These are phyloP conservation scores for Komagataella pseudopastoris DNA, from an alignment of 805 yeast species.

Conservation along the genomic window DNA sequence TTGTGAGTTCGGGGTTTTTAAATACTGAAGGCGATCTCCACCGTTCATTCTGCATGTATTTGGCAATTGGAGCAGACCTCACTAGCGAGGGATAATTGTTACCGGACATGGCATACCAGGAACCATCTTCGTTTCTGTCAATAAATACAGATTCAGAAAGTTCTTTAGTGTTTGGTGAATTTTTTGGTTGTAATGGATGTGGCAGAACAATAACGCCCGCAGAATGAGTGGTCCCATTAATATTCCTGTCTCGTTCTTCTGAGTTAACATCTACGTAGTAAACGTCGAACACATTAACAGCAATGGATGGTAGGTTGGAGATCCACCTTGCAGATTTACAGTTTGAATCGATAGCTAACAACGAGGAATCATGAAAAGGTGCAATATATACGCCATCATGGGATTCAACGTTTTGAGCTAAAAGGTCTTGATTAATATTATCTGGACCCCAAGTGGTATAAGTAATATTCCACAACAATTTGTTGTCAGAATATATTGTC, in stretches of 20 bases:
- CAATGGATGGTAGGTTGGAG: slow-evolving; percentile 54
- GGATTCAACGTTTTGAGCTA: slow-evolving; percentile 36
- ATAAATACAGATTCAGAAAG: slow-evolving; percentile 39
- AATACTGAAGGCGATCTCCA: slow-evolving; percentile 27
- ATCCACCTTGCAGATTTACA: slow-evolving; percentile 75
- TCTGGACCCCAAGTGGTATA: slow-evolving; percentile 90
- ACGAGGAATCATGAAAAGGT: slow-evolving; percentile 70
- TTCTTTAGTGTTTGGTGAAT: slow-evolving; percentile 8
- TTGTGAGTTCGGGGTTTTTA: slow-evolving; percentile 22
- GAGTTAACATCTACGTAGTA: slow-evolving; percentile 18
- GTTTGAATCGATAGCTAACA: slow-evolving; percentile 60
- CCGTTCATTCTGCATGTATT: slow-evolving; percentile 34
- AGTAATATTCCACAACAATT: slow-evolving; percentile 72
- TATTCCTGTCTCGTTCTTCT: slow-evolving; percentile 6
- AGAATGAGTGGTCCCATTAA: slow-evolving; percentile 2
- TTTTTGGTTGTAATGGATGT: slow-evolving; percentile 43
- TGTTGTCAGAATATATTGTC: slow-evolving; percentile 61
- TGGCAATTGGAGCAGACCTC: slow-evolving; percentile 63
- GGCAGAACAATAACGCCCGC: slow-evolving; percentile 40
- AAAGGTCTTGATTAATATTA: slow-evolving; percentile 48
- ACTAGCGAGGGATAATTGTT: slow-evolving; percentile 69
- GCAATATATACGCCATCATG: slow-evolving; percentile 67
- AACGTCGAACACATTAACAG: slow-evolving; percentile 72
- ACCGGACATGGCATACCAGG: slow-evolving; percentile 84
- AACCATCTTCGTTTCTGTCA: slow-evolving; percentile 44